Base-by-base conservation (phyloP, 129 eudicot species). In the Apium graveolens region DNA sequence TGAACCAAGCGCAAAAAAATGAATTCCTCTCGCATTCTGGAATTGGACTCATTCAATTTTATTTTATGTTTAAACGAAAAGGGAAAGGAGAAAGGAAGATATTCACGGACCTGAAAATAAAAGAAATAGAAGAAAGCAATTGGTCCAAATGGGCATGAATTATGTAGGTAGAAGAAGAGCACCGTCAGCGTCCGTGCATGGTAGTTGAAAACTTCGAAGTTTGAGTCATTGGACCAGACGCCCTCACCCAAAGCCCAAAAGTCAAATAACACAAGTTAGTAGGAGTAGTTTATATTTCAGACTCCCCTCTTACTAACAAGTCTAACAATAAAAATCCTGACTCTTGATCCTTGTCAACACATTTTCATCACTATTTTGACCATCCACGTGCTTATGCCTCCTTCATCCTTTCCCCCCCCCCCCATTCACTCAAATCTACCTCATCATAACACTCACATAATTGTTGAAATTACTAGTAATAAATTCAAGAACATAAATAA, bases 161-260 rank as follows among this genome's bases (percentile, higher is more conserved):
- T 14, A 57, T 60, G 32, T 10, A 10, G 9, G 68, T 3, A 26
- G 68, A 35, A 35, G 37, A n/a, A 60, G 68, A 60, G 32, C 68
- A 60, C 68, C 68, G 68, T 60, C 68, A 60, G 32, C 68, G 68
- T 60, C 68, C 68, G 14, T 60, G 68, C 32, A 60, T 10, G 68
- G 68, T 60, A n/a, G 68, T 60, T 60, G 68, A 26, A 26, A 10
- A 8, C 68, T 26, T 60, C 11, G 68, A 60, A 60, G 68, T n/a
- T 10, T 0, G 68, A 26, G 68, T 60, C 68, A n/a, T 60, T 60
- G 68, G 26, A 60, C 32, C 2, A 60, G 6, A 10, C 68, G 68
- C 32, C 68, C 14, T 0, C 21, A 21, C 4, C 2, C 53, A 17
- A 48, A 48, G 11, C 9, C 31, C 14, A 57, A 60, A 60, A 60